Base-by-base conservation (phyloP, 257 asterid species). In the Mentha longifolia region DNA sequence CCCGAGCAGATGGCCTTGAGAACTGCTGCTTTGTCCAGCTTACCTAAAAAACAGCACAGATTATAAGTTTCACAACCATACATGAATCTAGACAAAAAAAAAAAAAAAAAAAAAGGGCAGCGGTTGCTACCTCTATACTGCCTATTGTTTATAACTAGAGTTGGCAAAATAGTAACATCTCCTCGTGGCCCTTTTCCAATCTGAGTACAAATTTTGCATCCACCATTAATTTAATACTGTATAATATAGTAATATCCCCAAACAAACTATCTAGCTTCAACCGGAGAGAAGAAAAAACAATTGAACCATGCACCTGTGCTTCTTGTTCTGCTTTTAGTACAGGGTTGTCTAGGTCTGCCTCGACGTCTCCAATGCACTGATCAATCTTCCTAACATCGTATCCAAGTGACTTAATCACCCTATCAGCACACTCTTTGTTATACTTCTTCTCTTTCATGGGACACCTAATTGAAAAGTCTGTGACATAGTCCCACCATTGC, bases 401-500 rank as follows among this genome's bases (percentile, higher is more conserved):
- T 49, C 97, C 98, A 65, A 88, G 97, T 7, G 95, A 86, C 56
- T 46, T 60, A 9, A 86, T 83, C 11, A 88, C 92, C 77, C 70
- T 72, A 80, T 88, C 86, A 1, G 95, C 86, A 77, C 95, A 88
- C 67, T 79, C 89, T 68, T 85, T 85, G 6, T 78, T 84, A 72
- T 86, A 88, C 77, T 83, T 88, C 43, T 78, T 81, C 51, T 88
- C 79, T 62, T 74, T 88, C 95, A 88, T 88, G 0, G 95, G 92
- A 61, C 95, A 88, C 9, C 92, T 81, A 25, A 88, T 83, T 2
- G 95, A 79, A 75, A 88, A 88, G 61, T 88, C 92, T 2, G 92
- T 86, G 15, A 84, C 95, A 71, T 86, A 88, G 72, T 88, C 92
- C 95, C 95, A 88, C 95, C 95, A 88, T 43, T 80, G 88, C 95